Percentiles rank a stretch among this genome's conserved stretches.
These are phyloP conservation scores for Cornus florida DNA, from an alignment of 148 eudicot species.

Conservation along the genomic window DNA sequence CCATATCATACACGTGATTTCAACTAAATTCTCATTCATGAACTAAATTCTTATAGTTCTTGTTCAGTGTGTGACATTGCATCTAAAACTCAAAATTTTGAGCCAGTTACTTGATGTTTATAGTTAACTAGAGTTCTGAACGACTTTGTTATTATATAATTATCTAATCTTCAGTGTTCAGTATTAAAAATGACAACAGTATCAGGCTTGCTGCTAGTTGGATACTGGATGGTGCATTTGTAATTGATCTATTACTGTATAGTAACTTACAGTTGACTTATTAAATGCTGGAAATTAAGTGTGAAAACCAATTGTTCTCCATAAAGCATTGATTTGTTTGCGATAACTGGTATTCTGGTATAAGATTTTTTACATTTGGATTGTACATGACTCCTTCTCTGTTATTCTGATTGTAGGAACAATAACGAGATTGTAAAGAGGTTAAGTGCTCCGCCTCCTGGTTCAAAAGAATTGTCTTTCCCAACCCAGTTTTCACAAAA, in stretches of 20 bases:
- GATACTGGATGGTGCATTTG: not conserved
- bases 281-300: too few relatives aligned
- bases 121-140: too few relatives aligned
- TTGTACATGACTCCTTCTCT: not conserved
- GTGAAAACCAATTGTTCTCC: too few relatives aligned
- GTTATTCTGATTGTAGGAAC: slow-evolving; percentile 36
- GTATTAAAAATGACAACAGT: not conserved
- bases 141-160: too few relatives aligned
- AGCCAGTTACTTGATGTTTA: too few relatives aligned
- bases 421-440: slow-evolving; percentile 49
- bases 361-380: not conserved
- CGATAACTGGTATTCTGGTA: not conserved
- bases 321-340: not conserved
- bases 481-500: slow-evolving; percentile 53
- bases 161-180: too few relatives aligned
- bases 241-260: too few relatives aligned
- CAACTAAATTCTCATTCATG: not conserved
- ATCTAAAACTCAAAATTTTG: too few relatives aligned
- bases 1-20: too few relatives aligned
- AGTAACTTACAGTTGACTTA: too few relatives aligned
- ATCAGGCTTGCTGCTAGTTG: not conserved
- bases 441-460: slow-evolving; percentile 52
- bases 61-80: too few relatives aligned
- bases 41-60: too few relatives aligned
- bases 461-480: slow-evolving; percentile 59